Base-by-base conservation (phyloP, 2,329 filamentous ascomycete species). In the Westerdykella aurantiaca region DNA sequence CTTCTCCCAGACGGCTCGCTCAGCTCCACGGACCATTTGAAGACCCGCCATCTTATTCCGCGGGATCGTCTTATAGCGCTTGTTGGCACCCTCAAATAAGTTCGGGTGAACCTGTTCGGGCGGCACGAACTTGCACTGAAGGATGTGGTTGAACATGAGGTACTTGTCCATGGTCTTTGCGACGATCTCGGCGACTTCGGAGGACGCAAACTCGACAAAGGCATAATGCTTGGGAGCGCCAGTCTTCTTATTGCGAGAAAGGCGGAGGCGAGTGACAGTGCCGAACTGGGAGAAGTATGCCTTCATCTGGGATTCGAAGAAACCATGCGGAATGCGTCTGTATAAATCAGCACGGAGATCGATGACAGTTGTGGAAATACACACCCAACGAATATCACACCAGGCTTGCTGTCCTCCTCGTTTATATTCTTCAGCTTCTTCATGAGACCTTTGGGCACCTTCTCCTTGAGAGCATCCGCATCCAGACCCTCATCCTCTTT, bases 131-230 rank as follows among this genome's bases (percentile, higher is more conserved):
- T 88, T 86, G 69, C 90, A 91, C 69, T 94, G 91, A 56, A 98
- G 76, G 49, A 97, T 86, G 66, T 96, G 91, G 5, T 88, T 88
- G 67, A 95, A 97, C 62, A 98, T 78, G 33, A 97, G 81, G 70
- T 98, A 98, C 71, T 90, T 94, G 75, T 96, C 82, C 93, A 98
- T 98, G 17, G 93, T 95, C 72, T 89, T 87, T 39, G 88, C 85
- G 23, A 95, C 91, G 56, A 97, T 89, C 58, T 88, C 85, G 33
- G 93, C 91, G n/a, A 89, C 86, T 45, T 88, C 83, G 29, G 76
- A 72, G 6, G 79, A 80, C 2, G 72, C 71, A 61, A 98, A 98
- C 70, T 98, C 88, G 61, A 98, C 79, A 68, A 96, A 98, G 25
- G 88, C 93, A 63, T 86, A 95, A 74, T 97, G 93, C 74, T 93